These are phyloP conservation scores for Pelargonium australe DNA, from an alignment of 441 rosid genomes.

Conservation along the genomic window DNA sequence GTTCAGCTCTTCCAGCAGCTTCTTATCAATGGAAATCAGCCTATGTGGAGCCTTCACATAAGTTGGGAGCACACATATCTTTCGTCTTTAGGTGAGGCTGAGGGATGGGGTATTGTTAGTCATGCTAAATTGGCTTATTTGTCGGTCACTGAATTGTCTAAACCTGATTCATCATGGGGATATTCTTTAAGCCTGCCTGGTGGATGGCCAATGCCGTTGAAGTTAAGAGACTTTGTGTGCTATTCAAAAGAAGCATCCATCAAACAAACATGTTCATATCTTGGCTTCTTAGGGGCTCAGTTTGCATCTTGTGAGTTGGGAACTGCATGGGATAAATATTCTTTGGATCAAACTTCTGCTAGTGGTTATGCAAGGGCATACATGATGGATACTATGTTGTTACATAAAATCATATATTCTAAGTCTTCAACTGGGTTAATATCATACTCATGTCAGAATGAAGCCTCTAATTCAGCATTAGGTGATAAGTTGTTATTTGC, in stretches of 20 bases:
- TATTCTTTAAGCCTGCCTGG: constrained; percentile 56
- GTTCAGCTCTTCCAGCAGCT: constrained; percentile 76
- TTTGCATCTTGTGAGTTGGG: constrained; percentile 39
- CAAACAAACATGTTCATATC: constrained; percentile 77
- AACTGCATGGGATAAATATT: constrained; percentile 20
- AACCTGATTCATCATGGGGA: constrained; percentile 29
- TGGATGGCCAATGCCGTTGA: constrained; percentile 83
- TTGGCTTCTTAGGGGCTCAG: constrained; percentile 70
- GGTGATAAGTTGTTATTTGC: constrained; percentile 46
- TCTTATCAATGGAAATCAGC: constrained; percentile 62
- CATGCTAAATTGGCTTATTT: constrained; percentile 48
- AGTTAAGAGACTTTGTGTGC: constrained; percentile 50
- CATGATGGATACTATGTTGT: constrained; percentile 33
- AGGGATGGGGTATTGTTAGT: constrained; percentile 51
- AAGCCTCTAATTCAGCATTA: constrained; percentile 27
- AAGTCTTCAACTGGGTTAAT: constrained; percentile 29
- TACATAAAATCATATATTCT: constrained; percentile 40
- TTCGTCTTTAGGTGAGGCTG: constrained; percentile 70
- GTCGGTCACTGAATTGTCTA: constrained; percentile 32
- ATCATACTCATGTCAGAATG: constrained; percentile 20
- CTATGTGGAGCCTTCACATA: constrained; percentile 78
- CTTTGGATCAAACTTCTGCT: constrained; percentile 25
- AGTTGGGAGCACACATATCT: constrained; percentile 92
- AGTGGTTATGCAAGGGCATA: constrained; percentile 22
- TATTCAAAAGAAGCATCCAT: constrained; percentile 64